These are phyloP conservation scores for Schoenoplectus tabernaemontani DNA, from an alignment of 202 grass and related monocot genomes.

Conservation along the genomic window DNA sequence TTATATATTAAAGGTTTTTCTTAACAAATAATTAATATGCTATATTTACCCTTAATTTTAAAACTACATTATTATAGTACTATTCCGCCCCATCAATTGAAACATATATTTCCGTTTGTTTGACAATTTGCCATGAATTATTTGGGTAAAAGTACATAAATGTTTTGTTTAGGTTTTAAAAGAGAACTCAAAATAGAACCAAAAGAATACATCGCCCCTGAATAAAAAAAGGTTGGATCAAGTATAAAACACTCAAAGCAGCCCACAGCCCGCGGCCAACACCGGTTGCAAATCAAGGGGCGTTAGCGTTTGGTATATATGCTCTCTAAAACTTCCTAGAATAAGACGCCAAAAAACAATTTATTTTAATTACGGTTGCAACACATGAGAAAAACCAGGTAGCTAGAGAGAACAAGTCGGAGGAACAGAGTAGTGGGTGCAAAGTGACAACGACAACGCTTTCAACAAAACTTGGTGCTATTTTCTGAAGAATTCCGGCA, in stretches of 20 bases:
- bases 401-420: background rate
- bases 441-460: background rate
- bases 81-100: too few species aligned
- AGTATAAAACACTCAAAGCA: background rate
- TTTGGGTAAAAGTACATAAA: background rate
- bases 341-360: background rate
- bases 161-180: background rate
- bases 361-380: background rate
- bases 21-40: too few species aligned
- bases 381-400: slow-evolving; percentile 1
- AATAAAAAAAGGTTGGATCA: background rate
- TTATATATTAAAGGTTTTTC: too few species aligned
- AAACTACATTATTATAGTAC: too few species aligned
- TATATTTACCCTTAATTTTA: too few species aligned
- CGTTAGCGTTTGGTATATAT: slow-evolving; percentile 7
- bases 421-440: background rate
- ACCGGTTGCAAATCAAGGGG: background rate
- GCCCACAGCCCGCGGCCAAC: background rate
- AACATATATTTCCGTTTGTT: too few species aligned
- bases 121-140: too few species aligned
- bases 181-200: background rate
- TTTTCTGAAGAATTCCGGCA: background rate
- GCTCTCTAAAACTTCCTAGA: background rate
- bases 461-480: background rate
- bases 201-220: background rate